Base-by-base conservation (phyloP, 257 asterid genomes). In the Solanum sejunctum region DNA sequence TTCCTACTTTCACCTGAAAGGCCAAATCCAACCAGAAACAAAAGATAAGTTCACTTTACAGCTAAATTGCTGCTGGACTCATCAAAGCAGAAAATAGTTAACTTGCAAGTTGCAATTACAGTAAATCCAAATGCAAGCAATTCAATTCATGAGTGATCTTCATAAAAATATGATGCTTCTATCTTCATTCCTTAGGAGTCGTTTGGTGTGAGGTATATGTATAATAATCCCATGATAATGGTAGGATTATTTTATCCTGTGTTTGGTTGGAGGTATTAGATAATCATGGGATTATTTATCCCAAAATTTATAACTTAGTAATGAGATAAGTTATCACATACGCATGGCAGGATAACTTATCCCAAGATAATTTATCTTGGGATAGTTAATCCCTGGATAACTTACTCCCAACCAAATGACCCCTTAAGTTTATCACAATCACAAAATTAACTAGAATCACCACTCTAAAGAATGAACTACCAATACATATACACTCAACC, bases 1-100 rank as follows among this genome's bases (percentile, higher is more conserved):
- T 87, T 39, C 92, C 92, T 16, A 90, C 88, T 88, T 88, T 89
- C 63, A 90, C 92, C 92, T 90, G 87, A 87, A 81, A 84, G 41
- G 28, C 26, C 55, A 73, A 54, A 52, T 23, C 4, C 71, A 26
- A 86, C 39, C 82, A 73, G 43, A 28, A 80, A 73, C 11, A 61
- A 71, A 43, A 39, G 26, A 45, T 51, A 77, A 51, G 63, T 45
- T 72, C 80, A 72, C 12, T 20, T 45, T 72, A 72, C 80, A 72
- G 39, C 21, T 72, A 3, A 72, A 45, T 72, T 17, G 57, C 57
- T 72, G 57, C 36, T 72, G 80, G 28, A 20, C n/a, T 45, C 57
- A 72, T 45, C 80, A 72, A 72, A 45, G 57, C 16, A 45, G 17
- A 20, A 45, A 7, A 73, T 51, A 28, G 73, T 39, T 10, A 17